Percentiles rank a stretch among this genome's conserved stretches.
These are phyloP conservation scores for Tulasnella sp. DNA, from an alignment of 768 basidiomycete species.

Conservation along the genomic window DNA sequence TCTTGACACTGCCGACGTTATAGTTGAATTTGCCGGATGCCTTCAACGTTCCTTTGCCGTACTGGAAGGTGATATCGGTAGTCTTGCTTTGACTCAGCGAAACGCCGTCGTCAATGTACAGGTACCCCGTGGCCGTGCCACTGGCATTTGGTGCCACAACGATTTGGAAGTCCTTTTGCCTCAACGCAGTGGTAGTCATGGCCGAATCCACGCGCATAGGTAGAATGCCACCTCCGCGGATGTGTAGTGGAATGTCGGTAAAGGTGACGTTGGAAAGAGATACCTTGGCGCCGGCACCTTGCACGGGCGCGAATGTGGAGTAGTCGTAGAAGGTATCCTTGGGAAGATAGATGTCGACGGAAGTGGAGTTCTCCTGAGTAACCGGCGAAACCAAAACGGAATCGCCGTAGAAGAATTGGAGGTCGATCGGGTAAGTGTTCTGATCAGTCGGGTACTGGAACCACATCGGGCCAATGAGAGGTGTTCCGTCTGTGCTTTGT, in stretches of 20 bases:
- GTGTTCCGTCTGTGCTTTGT: constrained; percentile 50
- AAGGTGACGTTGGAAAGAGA: constrained; percentile 40
- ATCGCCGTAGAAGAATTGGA: constrained; percentile 62
- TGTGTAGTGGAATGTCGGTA: constrained; percentile 55
- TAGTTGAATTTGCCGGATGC: constrained; percentile 30
- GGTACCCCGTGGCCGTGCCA: constrained; percentile 45
- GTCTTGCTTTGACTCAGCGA: constrained; percentile 11
- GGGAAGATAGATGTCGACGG: constrained; percentile 55
- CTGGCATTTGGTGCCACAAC: constrained; percentile 50
- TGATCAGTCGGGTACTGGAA: constrained; percentile 59
- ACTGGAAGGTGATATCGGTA: constrained; percentile 25
- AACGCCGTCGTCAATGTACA: constrained; percentile 58
- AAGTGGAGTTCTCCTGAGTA: constrained; percentile 50
- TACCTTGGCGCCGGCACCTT: constrained; percentile 41
- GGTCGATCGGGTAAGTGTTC: constrained; percentile 51
- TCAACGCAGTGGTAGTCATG: constrained; percentile 53
- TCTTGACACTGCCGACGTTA: constrained; percentile 23
- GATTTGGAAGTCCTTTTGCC: constrained; percentile 51
- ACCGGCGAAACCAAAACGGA: constrained; percentile 64
- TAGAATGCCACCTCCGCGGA: constrained; percentile 51
- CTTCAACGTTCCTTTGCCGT: constrained; percentile 1
- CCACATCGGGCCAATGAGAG: constrained; percentile 56
- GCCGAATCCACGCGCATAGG: constrained; percentile 48
- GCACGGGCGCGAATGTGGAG: constrained; percentile 40
- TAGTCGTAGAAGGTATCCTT: constrained; percentile 62